These are phyloP conservation scores for Mucor piriformis DNA, from an alignment of 371 early-diverging fungal species.

Conservation along the genomic window DNA sequence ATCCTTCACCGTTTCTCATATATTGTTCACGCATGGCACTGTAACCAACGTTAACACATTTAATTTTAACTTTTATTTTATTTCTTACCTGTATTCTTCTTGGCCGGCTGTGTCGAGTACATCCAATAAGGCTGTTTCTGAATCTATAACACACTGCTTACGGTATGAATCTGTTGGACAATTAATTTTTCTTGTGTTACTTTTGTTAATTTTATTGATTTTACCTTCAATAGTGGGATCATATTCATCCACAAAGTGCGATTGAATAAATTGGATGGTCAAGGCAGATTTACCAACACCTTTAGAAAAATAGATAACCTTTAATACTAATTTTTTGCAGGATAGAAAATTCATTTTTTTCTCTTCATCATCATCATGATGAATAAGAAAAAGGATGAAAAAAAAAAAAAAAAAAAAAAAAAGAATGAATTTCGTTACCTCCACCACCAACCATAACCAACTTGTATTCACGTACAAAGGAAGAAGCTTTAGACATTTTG, in stretches of 20 bases:
- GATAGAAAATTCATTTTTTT: neutral
- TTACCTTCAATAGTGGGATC: slow-evolving; percentile 94
- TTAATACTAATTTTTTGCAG: neutral
- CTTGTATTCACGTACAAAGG: slow-evolving; percentile 67
- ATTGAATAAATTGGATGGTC: slow-evolving; percentile 91
- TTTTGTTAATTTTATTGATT: neutral
- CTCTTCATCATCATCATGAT: neutral
- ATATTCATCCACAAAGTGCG: slow-evolving; percentile 91
- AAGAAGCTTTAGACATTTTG: slow-evolving; percentile 28
- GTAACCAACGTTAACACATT: neutral
- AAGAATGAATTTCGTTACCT: slow-evolving; percentile 50
- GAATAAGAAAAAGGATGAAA: too few species aligned
- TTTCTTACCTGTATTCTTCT: slow-evolving; percentile 80
- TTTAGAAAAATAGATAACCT: slow-evolving; percentile 14
- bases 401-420: too few species aligned
- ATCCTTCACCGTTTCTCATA: slow-evolving; percentile 70
- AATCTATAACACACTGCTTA: slow-evolving; percentile 87
- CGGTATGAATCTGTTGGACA: slow-evolving; percentile 79
- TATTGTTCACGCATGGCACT: slow-evolving; percentile 81
- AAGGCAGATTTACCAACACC: slow-evolving; percentile 88
- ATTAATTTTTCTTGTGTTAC: slow-evolving; percentile 3
- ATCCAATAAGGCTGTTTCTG: slow-evolving; percentile 81
- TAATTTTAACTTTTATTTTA: neutral
- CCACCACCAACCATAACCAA: slow-evolving; percentile 89
- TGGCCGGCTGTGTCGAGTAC: slow-evolving; percentile 94